Base-by-base conservation (phyloP, 1,284 basidiomycete genomes). In the Cutaneotrichosporon sp. region DNA sequence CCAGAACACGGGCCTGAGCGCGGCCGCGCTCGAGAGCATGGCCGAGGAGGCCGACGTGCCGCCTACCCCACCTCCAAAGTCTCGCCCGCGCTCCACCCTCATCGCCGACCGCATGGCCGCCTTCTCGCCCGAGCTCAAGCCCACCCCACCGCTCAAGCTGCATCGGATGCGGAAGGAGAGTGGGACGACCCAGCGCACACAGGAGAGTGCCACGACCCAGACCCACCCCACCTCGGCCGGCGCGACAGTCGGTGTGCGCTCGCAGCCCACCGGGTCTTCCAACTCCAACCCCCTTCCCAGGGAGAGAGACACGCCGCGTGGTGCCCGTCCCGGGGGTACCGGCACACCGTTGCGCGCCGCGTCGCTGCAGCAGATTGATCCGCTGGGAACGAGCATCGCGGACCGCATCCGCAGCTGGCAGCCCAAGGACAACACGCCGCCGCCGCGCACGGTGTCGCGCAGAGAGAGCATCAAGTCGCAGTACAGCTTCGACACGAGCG, bases 401-500 rank as follows among this genome's bases (percentile, higher is more conserved):
- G 67, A 70, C 36, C 51, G 71, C 9, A 70, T 74, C 24, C 66
- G 66, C n/a, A 68, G 68, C 3, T 71, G 71, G 70, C 75, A 75
- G 65, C 69, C 70, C 54, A 61, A 27, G 52, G 66, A n/a, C n/a
- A n/a, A n/a, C 22, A 49, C 36, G 5, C 33, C 50, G 11, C 50
- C 42, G 0, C 59, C 63, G 8, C 18, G 18, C 5, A 42, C 18
- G 16, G 24, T 54, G 52, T 10, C 63, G 56, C 20, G 54, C 29
- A n/a, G 13, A 10, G 9, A 34, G 50, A 2, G 54, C 22, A 14
- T 3, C 34, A 16, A 46, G 58, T 68, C 10, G 70, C 70, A 11
- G 50, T 54, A 74, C 29, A 70, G 67, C 18, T 76, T 78, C 57
- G 34, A 78, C 59, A 68, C 69, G 16, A 72, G 70, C 43, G 77